phyloP scores from a whole-genome alignment of 106 monocot genomes.

The Dioscorea dumetorum region DNA sequence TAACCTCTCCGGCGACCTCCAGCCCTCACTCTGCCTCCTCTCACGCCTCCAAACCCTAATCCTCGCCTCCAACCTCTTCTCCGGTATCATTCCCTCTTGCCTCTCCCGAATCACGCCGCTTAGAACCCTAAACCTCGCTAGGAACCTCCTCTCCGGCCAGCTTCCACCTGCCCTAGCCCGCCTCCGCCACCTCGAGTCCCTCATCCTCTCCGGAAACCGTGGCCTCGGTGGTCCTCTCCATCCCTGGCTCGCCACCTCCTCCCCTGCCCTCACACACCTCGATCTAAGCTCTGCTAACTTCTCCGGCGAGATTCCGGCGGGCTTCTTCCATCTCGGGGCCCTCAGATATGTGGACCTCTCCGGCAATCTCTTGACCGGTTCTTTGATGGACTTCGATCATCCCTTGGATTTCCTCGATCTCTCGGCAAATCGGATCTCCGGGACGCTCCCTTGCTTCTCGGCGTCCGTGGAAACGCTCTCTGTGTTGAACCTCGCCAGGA shows the following conservation, averaged over 20 bases:
- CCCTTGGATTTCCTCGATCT: slow-evolving; percentile 29
- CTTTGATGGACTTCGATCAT: slow-evolving; percentile 33
- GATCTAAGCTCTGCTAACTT: slow-evolving; percentile 28
- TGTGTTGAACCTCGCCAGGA: slow-evolving; percentile 52
- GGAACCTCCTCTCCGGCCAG: slow-evolving; percentile 27
- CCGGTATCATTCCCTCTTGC: slow-evolving; percentile 38
- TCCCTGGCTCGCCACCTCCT: slow-evolving; percentile 33
- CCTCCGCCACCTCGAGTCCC: slow-evolving; percentile 22
- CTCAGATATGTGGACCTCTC: slow-evolving; percentile 42
- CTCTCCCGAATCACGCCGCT: slow-evolving; percentile 26
- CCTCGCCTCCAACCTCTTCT: slow-evolving; percentile 40
- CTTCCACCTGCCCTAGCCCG: slow-evolving; percentile 20
- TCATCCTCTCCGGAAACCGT: slow-evolving; percentile 30
- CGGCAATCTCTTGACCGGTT: slow-evolving; percentile 24
- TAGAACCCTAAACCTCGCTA: slow-evolving; percentile 32
- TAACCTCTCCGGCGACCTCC: slow-evolving; percentile 11
- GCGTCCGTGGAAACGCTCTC: slow-evolving; percentile 30
- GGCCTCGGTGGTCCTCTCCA: slow-evolving; percentile 25
- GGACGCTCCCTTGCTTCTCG: slow-evolving; percentile 63
- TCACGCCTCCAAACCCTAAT: slow-evolving; percentile 25
- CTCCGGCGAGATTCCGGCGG: slow-evolving; percentile 28
- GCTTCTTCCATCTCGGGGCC: slow-evolving; percentile 19
- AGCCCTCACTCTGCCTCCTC: slow-evolving; percentile 38
- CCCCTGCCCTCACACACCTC: slow-evolving; percentile 15
- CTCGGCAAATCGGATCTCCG: slow-evolving; percentile 41